Base-by-base conservation (phyloP, 2,329 filamentous ascomycete species). In the Cytospora piceae region DNA sequence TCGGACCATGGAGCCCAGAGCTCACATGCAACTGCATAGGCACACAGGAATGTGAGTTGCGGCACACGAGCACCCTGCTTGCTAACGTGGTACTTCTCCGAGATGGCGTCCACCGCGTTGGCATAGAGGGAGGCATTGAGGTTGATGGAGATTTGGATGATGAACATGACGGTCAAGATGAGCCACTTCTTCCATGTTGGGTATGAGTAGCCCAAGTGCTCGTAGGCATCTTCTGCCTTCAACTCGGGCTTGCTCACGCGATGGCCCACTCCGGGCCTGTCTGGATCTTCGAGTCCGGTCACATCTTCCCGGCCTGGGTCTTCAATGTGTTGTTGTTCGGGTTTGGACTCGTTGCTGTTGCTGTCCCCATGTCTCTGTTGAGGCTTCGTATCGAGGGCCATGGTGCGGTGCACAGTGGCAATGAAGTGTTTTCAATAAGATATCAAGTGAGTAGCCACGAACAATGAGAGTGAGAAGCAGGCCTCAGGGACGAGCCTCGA, bases 1-100 rank as follows among this genome's bases (percentile, higher is more conserved):
- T 85, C 83, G 12, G 77, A 80, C 81, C 81, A 83, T 0, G 83
- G 83, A 2, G 83, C 83, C 83, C 83, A 85, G 2, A 85, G 79
- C 70, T 79, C 76, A 62, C 79, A 79, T 3, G 77, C 77, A 68
- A 86, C 84, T 14, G 81, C 81, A 69, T 85, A 86, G 0, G 77
- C 73, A 22, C 85, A 76, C 3, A 86, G 75, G 72, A 85, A 86
- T 5, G 81, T 73, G 68, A 79, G 80, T 24, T 82, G 81, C 14
- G 81, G 81, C 12, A 78, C 77, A 6, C 82, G 79, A 3, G 81
- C 81, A 0, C 76, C 79, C 69, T 83, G 80, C 32, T 76, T 74
- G 42, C 77, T 81, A 61, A 85, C 77, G 63, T 73, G 70, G 59
- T 83, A 83, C 20, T 83, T 74, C 58, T 81, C 72, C 2, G 74